phyloP scores from a whole-genome alignment of 2,329 filamentous ascomycete species.

The Grosmannia clavigera region DNA sequence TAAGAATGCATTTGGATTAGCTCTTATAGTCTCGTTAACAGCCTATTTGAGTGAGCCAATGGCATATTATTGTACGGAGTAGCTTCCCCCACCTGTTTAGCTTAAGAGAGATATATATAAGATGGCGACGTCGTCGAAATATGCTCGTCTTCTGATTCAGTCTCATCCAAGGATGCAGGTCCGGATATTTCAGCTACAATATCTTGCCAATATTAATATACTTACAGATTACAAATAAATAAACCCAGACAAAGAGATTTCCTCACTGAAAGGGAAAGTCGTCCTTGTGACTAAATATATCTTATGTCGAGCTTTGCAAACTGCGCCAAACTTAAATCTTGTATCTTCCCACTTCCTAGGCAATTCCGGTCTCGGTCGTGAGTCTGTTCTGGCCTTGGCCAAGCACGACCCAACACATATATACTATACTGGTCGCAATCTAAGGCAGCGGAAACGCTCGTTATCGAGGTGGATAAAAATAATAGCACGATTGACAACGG shows the following conservation, averaged over 20 bases:
- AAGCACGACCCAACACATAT: slow-evolving; percentile 22
- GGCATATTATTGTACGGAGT: no score
- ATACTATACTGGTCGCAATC: slow-evolving; percentile 23
- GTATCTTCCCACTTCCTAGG: neutral
- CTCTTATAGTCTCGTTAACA: no score
- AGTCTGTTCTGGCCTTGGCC: slow-evolving; percentile 28
- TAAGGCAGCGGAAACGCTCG: slow-evolving; percentile 18
- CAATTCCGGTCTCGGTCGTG: slow-evolving; percentile 35
- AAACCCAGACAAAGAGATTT: slow-evolving; percentile 23
- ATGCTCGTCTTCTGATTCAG: neutral
- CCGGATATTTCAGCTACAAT: neutral
- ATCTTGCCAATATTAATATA: neutral
- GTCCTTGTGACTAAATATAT: slow-evolving; percentile 34
- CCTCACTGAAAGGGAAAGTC: slow-evolving; percentile 25
- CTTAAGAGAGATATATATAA: neutral
- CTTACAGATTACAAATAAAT: slow-evolving; percentile 13
- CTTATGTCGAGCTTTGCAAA: neutral
- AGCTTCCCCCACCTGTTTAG: neutral
- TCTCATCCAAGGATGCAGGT: neutral
- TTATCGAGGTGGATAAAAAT: slow-evolving; percentile 18
- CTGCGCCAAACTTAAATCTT: neutral
- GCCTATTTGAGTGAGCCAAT: neutral
- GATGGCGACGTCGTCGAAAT: neutral
- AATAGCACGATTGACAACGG: slow-evolving; percentile 9
- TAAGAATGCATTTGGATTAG: neutral